phyloP scores from a whole-genome alignment of 2,329 filamentous ascomycete genomes.

The Pyricularia sp. region DNA sequence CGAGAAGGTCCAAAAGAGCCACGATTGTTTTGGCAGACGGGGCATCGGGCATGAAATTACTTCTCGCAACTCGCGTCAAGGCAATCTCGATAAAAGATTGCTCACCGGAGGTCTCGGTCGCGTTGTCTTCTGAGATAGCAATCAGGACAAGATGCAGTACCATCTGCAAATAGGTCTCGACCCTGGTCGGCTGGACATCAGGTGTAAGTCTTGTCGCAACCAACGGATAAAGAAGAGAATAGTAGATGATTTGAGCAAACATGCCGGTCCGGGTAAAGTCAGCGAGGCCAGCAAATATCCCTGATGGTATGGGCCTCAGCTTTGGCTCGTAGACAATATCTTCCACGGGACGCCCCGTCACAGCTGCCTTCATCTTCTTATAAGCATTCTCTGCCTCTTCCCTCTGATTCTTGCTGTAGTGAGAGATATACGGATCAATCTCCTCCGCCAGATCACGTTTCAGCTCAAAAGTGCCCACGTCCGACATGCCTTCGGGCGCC shows the following conservation, averaged over 20 bases:
- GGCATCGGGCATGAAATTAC: constrained; percentile 45
- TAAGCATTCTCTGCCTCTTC: constrained; percentile 90
- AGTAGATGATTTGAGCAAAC: constrained; percentile 84
- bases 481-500: constrained; percentile 77
- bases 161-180: constrained; percentile 86
- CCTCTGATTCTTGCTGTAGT: constrained; percentile 93
- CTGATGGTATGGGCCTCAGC: constrained; percentile 60
- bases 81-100: constrained; percentile 63
- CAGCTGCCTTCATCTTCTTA: constrained; percentile 75
- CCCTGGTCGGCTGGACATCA: constrained; percentile 63
- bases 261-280: constrained; percentile 71
- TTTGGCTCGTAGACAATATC: constrained; percentile 90
- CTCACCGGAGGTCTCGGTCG: constrained; percentile 31
- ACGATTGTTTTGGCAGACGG: constrained; percentile 49
- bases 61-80: constrained; percentile 48
- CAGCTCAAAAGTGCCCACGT: constrained; percentile 88
- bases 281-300: constrained; percentile 65
- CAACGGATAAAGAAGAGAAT: constrained; percentile 70
- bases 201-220: constrained; percentile 56
- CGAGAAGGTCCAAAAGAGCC: constrained; percentile 48
- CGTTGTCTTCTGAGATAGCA: constrained; percentile 70
- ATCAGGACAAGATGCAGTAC: constrained; percentile 79
- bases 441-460: constrained; percentile 76
- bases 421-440: constrained; percentile 88
- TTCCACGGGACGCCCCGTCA: constrained; percentile 63